Conservation (phyloP, 2,329 filamentous ascomycete species). For the Ceratocystis eucalypticola region DNA sequence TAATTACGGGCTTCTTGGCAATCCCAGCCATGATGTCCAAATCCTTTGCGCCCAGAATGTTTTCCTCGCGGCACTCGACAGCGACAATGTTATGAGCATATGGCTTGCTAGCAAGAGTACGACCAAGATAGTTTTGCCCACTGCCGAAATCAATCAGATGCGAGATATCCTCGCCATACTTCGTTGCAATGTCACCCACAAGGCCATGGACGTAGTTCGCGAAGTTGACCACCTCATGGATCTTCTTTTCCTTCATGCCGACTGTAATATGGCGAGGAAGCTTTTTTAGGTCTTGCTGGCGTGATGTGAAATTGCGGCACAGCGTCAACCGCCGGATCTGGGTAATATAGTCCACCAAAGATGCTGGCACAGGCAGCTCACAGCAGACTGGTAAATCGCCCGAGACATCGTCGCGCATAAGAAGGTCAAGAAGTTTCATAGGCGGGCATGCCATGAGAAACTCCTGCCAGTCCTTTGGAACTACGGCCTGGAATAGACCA, state of each 20-base stretch:
- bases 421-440: slow-evolving; percentile 63
- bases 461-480: slow-evolving; percentile 67
- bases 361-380: slow-evolving; percentile 33
- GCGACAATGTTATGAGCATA: slow-evolving; percentile 82
- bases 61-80: slow-evolving; percentile 74
- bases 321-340: slow-evolving; percentile 59
- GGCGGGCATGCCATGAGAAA: slow-evolving; percentile 62
- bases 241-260: slow-evolving; percentile 93
- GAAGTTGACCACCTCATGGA: slow-evolving; percentile 85
- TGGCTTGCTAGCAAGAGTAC: slow-evolving; percentile 69
- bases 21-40: slow-evolving; percentile 76
- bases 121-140: slow-evolving; percentile 88
- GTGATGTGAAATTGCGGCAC: slow-evolving; percentile 42
- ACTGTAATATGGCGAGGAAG: slow-evolving; percentile 61
- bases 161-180: slow-evolving; percentile 50
- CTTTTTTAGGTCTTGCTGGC: slow-evolving; percentile 35
- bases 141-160: slow-evolving; percentile 94
- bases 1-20: slow-evolving; percentile 55
- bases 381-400: slow-evolving; percentile 15
- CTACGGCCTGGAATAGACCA: slow-evolving; percentile 62
- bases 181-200: slow-evolving; percentile 41
- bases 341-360: slow-evolving; percentile 57
- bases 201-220: slow-evolving; percentile 64
- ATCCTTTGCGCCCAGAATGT: slow-evolving; percentile 70
- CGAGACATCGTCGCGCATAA: slow-evolving; percentile 64